Evolutionary conservation across 73 alveolate species (phyloP), one percentile per base, ranked within the genome.

Genomic region (Paraurostyla sp.): DNA sequence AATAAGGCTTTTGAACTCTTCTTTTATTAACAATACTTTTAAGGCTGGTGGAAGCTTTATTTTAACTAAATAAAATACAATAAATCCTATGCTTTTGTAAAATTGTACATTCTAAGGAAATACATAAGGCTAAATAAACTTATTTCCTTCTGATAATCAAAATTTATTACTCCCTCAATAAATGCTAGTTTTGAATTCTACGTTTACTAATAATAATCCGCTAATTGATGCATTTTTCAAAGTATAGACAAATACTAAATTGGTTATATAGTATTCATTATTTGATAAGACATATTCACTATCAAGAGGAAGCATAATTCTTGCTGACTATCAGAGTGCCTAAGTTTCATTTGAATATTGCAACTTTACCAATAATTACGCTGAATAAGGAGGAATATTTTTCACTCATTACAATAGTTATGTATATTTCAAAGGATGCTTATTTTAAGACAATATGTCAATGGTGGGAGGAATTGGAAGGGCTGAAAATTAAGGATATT

Each of bases 271-370:
- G 2, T 3, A 50, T 27, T 32, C 80, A n/a, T 51, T 36, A 18
- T 78, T 78, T 54, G 16, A 49, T 2, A 36, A 78, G 7, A 78
- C 40, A 51, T 51, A 32, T 36, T 51, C 80, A 0, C n/a, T 51
- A 41, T 22, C 89, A 16, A 78, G 89, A 78, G 89, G 89, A 3
- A 52, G 65, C 4, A 35, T 78, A 7, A 29, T 78, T 11, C 32
- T 78, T 6, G 89, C 80, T 3, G 89, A 78, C 30, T 52, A 18
- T 27, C 20, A 36, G 23, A 1, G 15, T 32, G 76, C 40, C 2
- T 2, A 52, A 32, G 78, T 54, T 29, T 29, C 7, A 3, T 7
- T 69, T 7, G 62, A 7, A 18, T 35, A 69, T 42, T 33, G 46
- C 20, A 11, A 11, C 4, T 69, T 69, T 69, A 11, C 13, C 20